Conservation (phyloP, 257 asterid species). For the Plectranthus barbatus region DNA sequence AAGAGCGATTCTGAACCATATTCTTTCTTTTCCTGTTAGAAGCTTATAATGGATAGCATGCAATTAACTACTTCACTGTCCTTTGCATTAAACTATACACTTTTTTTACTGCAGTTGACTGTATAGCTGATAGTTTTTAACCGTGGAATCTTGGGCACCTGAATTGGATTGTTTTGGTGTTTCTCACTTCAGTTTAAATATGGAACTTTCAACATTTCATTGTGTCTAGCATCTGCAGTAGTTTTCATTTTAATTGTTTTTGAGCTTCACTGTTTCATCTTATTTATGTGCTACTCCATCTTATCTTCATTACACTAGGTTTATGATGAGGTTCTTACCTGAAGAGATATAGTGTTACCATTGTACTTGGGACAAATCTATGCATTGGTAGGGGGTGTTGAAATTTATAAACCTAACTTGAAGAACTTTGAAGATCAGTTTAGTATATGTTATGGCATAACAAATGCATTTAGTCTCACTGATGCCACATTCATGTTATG, state of each 20-base stretch:
- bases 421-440: not conserved
- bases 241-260: not conserved
- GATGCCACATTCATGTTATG: not conserved
- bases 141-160: not conserved
- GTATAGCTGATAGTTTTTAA: conserved; percentile 8
- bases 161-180: not conserved
- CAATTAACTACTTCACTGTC: not conserved
- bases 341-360: not conserved
- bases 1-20: not conserved
- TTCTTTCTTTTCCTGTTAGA: not conserved
- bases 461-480: not conserved
- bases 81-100: not conserved
- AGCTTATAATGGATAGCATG: conserved; percentile 4
- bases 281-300: not conserved
- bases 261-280: not conserved
- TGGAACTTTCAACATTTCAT: not conserved
- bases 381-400: not conserved
- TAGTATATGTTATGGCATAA: not conserved
- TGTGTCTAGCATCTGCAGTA: not conserved
- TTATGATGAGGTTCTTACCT: not conserved
- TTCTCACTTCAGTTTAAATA: not conserved
- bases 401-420: not conserved
- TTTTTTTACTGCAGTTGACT: not conserved
- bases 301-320: not conserved
- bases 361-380: not conserved